These are phyloP conservation scores for Mortierella alpina DNA, from an alignment of 192 early-diverging fungal species.

Conservation along the genomic window DNA sequence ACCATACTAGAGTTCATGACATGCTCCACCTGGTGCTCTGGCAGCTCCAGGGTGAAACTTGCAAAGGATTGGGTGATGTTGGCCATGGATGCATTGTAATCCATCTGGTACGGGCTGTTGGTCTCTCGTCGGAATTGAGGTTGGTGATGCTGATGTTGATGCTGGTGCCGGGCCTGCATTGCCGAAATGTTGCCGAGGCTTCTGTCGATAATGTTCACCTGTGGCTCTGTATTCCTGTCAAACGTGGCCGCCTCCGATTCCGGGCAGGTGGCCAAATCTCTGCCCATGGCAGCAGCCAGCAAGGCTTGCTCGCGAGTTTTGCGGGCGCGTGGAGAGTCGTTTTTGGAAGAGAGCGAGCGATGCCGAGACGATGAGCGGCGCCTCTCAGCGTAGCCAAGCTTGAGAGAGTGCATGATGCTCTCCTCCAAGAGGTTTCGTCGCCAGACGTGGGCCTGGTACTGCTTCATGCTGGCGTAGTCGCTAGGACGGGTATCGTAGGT, in stretches of 20 bases:
- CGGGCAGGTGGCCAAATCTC: conserved; percentile 8
- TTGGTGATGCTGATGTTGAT: conserved; percentile 2
- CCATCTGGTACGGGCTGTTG: conserved; percentile 38
- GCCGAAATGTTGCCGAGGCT: conserved; percentile 2
- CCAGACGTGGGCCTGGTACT: conserved; percentile 45
- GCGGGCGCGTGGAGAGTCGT: conserved; percentile 16
- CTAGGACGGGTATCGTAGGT: conserved; percentile 24
- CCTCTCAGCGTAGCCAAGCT: conserved; percentile 43
- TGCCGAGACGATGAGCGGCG: conserved; percentile 21
- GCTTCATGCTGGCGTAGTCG: conserved; percentile 21
- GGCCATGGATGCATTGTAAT: conserved; percentile 40
- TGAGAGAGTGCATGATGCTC: conserved; percentile 49
- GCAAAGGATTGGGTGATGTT: conserved; percentile 39
- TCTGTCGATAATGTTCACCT: conserved; percentile 32
- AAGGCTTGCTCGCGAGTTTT: conserved; percentile 36
- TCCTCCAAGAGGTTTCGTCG: conserved; percentile 41
- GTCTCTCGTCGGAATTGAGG: conserved; percentile 11
- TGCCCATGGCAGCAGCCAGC: conserved; percentile 21
- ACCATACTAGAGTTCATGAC: conserved; percentile 26
- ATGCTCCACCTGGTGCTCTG: conserved; percentile 27
- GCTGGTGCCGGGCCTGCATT: neutral
- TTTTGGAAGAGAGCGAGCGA: conserved; percentile 15
- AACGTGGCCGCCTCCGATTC: neutral
- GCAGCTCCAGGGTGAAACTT: conserved; percentile 41
- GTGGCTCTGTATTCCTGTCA: neutral